Evolutionary conservation across 2,329 filamentous ascomycete genomes (phyloP).

Genomic region (Penicillium freii): DNA sequence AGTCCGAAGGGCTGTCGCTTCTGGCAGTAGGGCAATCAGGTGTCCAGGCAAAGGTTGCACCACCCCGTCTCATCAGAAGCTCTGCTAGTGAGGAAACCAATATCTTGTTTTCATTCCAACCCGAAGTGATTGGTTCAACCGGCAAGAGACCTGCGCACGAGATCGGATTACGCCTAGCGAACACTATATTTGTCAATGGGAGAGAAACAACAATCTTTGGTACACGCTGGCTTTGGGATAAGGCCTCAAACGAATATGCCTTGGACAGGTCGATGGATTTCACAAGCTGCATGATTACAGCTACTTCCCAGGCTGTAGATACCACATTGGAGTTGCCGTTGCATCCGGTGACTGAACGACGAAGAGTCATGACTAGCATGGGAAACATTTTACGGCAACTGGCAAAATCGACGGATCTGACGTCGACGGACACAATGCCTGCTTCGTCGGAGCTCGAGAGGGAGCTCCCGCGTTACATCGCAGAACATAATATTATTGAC

Average conservation of each 20-base stretch:
- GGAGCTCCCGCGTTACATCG: conserved; percentile 41
- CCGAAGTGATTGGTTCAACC: conserved; percentile 2
- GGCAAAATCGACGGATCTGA: conserved; percentile 31
- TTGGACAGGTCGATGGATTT: conserved; percentile 32
- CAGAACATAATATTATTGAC: conserved; percentile 37
- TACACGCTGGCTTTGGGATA: conserved; percentile 35
- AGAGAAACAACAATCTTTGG: conserved; percentile 42
- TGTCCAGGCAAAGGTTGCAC: conserved; percentile 32
- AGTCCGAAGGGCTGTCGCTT: conserved; percentile 38
- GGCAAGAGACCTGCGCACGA: conserved; percentile 24
- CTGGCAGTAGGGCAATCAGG: conserved; percentile 27
- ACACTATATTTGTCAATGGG: conserved; percentile 44
- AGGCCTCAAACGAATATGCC: conserved; percentile 20
- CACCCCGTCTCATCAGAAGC: conserved; percentile 29
- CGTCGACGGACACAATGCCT: conserved; percentile 34
- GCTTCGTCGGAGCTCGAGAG: conserved; percentile 44
- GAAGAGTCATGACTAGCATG: conserved; percentile 43
- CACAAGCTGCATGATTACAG: conserved; percentile 32
- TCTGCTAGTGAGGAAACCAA: conserved; percentile 34
- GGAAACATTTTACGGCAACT: conserved; percentile 45
- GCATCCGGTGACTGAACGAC: conserved; percentile 37
- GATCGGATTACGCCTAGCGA: conserved; percentile 42
- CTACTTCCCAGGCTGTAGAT: conserved; percentile 14
- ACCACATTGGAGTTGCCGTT: conserved; percentile 34
- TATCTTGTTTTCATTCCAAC: conserved; percentile 31